Conservation (phyloP, 768 basidiomycete genomes). For the Hygrocybe punicea region DNA sequence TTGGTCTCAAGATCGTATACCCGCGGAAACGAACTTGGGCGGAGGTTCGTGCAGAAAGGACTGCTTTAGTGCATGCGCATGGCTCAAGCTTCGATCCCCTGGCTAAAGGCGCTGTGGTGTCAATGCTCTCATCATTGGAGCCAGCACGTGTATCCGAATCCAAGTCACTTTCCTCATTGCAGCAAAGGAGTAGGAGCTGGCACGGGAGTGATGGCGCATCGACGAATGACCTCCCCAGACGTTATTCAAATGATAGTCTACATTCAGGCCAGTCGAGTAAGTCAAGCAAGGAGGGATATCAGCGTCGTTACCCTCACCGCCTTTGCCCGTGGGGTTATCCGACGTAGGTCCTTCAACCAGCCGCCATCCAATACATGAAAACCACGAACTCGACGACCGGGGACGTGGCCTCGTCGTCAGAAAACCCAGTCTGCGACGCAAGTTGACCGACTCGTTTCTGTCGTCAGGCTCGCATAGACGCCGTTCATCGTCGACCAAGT, state of each 20-base stretch:
- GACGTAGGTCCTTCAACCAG: neutral
- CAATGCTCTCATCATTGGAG: constrained; percentile 27
- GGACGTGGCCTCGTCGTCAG: constrained; percentile 8
- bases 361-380: neutral
- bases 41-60: neutral
- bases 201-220: constrained; percentile 26
- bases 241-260: constrained; percentile 25
- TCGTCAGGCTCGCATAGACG: constrained; percentile 20
- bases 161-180: constrained; percentile 23
- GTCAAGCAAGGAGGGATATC: constrained; percentile 22
- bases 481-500: constrained; percentile 34
- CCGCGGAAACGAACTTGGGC: constrained; percentile 8
- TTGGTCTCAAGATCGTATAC: constrained; percentile 33
- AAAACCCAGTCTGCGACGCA: constrained; percentile 9
- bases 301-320: neutral
- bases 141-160: constrained; percentile 30
- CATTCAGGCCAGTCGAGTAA: constrained; percentile 15
- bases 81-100: neutral
- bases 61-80: neutral
- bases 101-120: constrained; percentile 8
- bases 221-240: constrained; percentile 2
- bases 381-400: constrained; percentile 51
- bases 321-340: neutral
- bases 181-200: constrained; percentile 21
- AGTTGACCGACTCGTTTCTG: constrained; percentile 9